Base-by-base conservation (phyloP, 176 grass and related monocot genomes). In the Zoysia pacifica region DNA sequence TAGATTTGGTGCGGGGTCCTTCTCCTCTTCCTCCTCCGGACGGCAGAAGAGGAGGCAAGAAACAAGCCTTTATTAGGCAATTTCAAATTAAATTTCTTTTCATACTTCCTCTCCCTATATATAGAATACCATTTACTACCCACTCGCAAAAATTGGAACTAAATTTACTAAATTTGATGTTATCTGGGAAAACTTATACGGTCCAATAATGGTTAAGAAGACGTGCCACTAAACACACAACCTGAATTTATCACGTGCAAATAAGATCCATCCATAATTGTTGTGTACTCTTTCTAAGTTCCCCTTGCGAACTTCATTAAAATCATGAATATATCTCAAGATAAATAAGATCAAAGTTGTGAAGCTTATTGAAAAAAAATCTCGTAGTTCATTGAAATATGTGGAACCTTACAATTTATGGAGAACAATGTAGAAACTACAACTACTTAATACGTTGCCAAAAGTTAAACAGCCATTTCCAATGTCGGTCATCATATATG, bases 21-120 rank as follows among this genome's bases (percentile, higher is more conserved):
- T 37, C n/a, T n/a, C n/a, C 62, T 68, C 11, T 68, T 20, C 62
- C 28, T 80, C 60, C 61, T 77, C 65, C 78, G 58, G 65, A 89
- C 44, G 53, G 20, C 51, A 51, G 76, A 84, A 75, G 77, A 71
- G 81, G 82, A 89, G 81, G 64, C 65, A 48, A 70, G 9, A 84
- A 70, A 76, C 65, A 65, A 9, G 18, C 64, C 77, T 69, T 80
- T 84, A 80, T 88, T 75, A n/a, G 72, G 56, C 59, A n/a, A 62
- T 48, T 40, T 49, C 14, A 28, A 66, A 59, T 15, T 15, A 60
- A 19, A 59, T 40, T 53, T 6, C 15, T 66, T 45, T 76, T 70
- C 38, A 35, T 63, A 15, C 0, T 12, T 70, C 9, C 8, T 70
- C 39, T 47, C 28, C 48, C 76, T 80, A 36, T 80, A 81, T 84